Evolutionary conservation across 345 rosid species (phyloP), one percentile per base, ranked within the genome.

Genomic region (Theobroma cacao): DNA sequence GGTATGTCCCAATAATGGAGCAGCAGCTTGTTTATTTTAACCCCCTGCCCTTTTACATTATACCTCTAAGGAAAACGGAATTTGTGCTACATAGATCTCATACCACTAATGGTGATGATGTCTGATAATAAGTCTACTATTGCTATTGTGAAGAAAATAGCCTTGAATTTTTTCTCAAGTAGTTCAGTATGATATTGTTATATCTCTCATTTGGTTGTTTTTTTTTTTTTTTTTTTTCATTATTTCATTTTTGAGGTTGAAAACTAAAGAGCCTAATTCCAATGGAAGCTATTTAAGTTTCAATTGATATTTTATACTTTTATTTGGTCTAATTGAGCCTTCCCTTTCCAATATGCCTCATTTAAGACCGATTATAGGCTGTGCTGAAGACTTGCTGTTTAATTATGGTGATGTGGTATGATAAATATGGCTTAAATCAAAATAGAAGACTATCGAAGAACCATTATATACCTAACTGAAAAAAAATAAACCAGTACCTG

Each of bases 1-100:
- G 86, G 98, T 95, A 93, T 78, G 91, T 79, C 50, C 77, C 78
- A 12, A 74, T 79, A 50, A 24, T 45, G 43, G 68, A 64, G 43
- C 28, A 45, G 48, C 70, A 76, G 73, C 55, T 20, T 55, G 24
- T 55, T 34, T 11, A 20, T 33, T 40, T 52, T 52, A 40, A 41
- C 56, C 38, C 30, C 31, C 26, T 55, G 9, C 22, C 48, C 28
- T 76, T 40, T 47, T 60, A 24, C 34, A 36, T 52, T 53, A n/a
- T n/a, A 26, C 1, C 12, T 61, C 18, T 18, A 1, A 10, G 62
- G 28, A 75, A 59, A 59, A 26, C 69, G 31, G 12, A 31, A 18
- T 65, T 31, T 14, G 15, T 48, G 30, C 47, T 48, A 72, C 3
- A 0, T 33, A 40, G 30, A 20, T 52, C 30, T 52, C 47, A 33